Evolutionary conservation across 2,329 filamentous ascomycete genomes (phyloP), one percentile per base, ranked within the genome.

Genomic region (Aspergillus sclerotialis): DNA sequence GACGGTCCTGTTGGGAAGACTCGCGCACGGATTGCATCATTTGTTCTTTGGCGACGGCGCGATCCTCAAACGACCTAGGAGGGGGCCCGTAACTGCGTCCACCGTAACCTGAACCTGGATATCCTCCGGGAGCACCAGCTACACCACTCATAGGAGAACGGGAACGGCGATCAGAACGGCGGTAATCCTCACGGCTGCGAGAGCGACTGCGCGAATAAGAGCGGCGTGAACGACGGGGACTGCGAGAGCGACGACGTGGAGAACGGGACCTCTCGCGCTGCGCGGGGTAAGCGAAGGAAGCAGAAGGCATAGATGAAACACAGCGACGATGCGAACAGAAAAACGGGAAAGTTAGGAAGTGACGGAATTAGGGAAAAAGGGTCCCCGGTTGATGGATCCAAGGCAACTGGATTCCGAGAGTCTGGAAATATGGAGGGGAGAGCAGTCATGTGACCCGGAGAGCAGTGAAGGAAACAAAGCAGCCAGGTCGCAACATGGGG

Each of bases 21-120:
- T 96, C 92, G 60, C 88, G 82, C 53, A 95, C 82, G 60, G 79
- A 88, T 67, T 80, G 83, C 86, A 96, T 93, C 87, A 94, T 95
- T 63, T 88, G 82, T 67, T 94, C 88, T 67, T 92, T 89, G 55
- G 84, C 83, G 44, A 75, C 80, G 44, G 78, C 72, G 55, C 88
- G 81, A 56, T 94, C 88, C 64, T 96, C 90, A 67, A 80, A 85
- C 38, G 79, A 80, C 66, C 89, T 80, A 64, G 65, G 49, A 28
- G 65, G 51, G 33, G 82, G 78, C 53, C 77, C 75, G 55, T 75
- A 76, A 61, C 75, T 77, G 66, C 78, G 83, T 43, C 67, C 65
- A 56, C 63, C 64, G 63, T 69, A 70, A 48, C 61, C 63, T 52
- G 70, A 71, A 60, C 76, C 78, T 65, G 80, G 74, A 58, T 77